Percentiles rank a stretch among this genome's conserved stretches.
Conservation (phyloP, 2,329 filamentous ascomycete genomes). For the Bipolaris sorokiniana region DNA sequence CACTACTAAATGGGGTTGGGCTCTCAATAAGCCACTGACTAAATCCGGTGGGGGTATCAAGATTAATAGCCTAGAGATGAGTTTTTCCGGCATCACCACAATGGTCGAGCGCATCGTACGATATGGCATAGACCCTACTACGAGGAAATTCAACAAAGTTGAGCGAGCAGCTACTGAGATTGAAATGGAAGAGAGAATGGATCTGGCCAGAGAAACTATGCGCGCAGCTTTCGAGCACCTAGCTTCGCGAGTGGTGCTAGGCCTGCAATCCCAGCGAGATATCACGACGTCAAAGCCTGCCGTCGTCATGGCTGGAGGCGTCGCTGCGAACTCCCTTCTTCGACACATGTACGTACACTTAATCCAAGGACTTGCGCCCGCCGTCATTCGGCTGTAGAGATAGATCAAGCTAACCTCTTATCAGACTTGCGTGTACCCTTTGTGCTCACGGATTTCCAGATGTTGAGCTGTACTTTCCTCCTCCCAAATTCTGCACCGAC, state of each 20-base stretch:
- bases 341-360: conserved; percentile 61
- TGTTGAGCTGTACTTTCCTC: conserved; percentile 74
- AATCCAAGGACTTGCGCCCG: background rate
- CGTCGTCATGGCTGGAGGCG: conserved; percentile 86
- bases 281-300: conserved; percentile 48
- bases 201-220: conserved; percentile 77
- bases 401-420: conserved; percentile 11
- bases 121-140: conserved; percentile 40
- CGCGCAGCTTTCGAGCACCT: conserved; percentile 86
- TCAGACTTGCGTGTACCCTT: conserved; percentile 60
- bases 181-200: conserved; percentile 65
- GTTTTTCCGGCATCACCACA: conserved; percentile 73
- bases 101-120: conserved; percentile 65
- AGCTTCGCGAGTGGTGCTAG: conserved; percentile 73
- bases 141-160: conserved; percentile 37
- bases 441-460: conserved; percentile 68
- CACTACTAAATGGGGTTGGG: conserved; percentile 66
- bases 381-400: background rate
- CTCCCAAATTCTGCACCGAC: conserved; percentile 80
- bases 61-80: conserved; percentile 43
- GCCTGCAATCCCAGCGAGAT: conserved; percentile 55
- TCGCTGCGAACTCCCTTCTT: conserved; percentile 84
- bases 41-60: conserved; percentile 50
- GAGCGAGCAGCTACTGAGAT: conserved; percentile 51
- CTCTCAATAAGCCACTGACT: conserved; percentile 69